Evolutionary conservation across 805 yeast genomes (phyloP), one percentile per base, ranked within the genome.

Genomic region (Pichia insulana): DNA sequence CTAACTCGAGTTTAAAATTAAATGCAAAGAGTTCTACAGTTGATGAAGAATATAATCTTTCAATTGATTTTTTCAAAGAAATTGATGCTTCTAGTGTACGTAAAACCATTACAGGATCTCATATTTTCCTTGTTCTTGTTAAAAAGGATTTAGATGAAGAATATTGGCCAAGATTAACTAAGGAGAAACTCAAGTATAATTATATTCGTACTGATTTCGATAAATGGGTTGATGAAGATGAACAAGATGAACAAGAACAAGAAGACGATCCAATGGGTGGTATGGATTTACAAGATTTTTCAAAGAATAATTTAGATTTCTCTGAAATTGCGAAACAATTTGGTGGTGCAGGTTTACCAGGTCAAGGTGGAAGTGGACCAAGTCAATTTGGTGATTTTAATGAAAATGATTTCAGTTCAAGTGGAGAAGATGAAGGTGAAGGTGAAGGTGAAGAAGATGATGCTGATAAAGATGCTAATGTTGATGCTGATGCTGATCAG

Each of bases 161-260:
- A 59, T 90, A 65, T 71, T 90, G 98, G 98, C 97, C 98, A 53
- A 78, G 97, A 59, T 73, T 90, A 61, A 83, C 89, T 43, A 89
- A 88, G 66, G 89, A 83, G 55, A 86, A 88, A 69, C 71, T 74
- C 57, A 87, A 80, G 61, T 75, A 73, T 48, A 86, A 80, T 50
- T 85, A 75, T 64, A 76, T 90, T 60, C 84, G 85, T 70, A 90
- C 98, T 12, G 97, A 90, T 59, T 90, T 90, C 59, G 96, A 89
- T 68, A 85, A 81, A 64, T 90, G 98, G 98, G 95, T 85, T 33
- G 98, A 90, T 59, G 97, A 90, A 69, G 98, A 90, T 59, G 98
- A 90, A 66, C 98, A 90, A 66, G 88, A 86, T 33, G 89, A 79
- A 40, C 70, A 68, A 10, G 81, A 71, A 34, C 72, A 65, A 7